Base-by-base conservation (phyloP, 305 asterid genomes). In the Fraxinus greggii region DNA sequence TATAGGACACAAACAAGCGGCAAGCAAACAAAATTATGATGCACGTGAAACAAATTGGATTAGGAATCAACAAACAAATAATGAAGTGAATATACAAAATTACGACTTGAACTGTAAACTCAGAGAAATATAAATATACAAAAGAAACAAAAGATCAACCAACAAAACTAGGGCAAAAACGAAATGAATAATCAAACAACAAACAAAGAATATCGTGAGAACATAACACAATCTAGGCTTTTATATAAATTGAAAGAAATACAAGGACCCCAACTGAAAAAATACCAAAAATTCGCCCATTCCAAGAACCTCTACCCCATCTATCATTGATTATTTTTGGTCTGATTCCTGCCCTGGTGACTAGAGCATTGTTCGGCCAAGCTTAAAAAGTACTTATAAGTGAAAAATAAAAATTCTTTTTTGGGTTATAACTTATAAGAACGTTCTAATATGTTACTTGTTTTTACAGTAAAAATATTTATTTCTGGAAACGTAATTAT, bases 281-380 rank as follows among this genome's bases (percentile, higher is more conserved):
- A 70, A 29, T 31, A 1, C 40, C 72, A 9, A 29, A 61, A 31
- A 15, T 31, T 31, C 42, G 36, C 42, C 76, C 76, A 32, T 32
- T 7, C 24, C 76, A 70, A 5, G 40, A 29, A 31, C 45, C 45
- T 4, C 40, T 5, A 31, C 75, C 42, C 75, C 36, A 29, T 29
- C 10, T 8, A n/a, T 72, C 76, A 72, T 72, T 72, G 15, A 72
- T 72, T 72, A 72, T 32, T 72, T 72, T 72, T 32, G 38, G 75
- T 70, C 75, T 5, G 38, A 13, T 70, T 31, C 23, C 42, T 29
- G 29, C 17, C 23, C 42, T 29, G 29, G 38, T 29, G 38, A 29
- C 23, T 29, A 28, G 38, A 31, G 42, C 24, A 69, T 32, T 72
- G 76, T 72, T 72, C 7, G 45, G 76, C 76, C 45, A 70, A 6